A percentile compares a stretch with the other conserved stretches of the same genome.
These are phyloP conservation scores for Puccinia brachypodii DNA, from an alignment of 1,284 basidiomycete species.

Conservation along the genomic window DNA sequence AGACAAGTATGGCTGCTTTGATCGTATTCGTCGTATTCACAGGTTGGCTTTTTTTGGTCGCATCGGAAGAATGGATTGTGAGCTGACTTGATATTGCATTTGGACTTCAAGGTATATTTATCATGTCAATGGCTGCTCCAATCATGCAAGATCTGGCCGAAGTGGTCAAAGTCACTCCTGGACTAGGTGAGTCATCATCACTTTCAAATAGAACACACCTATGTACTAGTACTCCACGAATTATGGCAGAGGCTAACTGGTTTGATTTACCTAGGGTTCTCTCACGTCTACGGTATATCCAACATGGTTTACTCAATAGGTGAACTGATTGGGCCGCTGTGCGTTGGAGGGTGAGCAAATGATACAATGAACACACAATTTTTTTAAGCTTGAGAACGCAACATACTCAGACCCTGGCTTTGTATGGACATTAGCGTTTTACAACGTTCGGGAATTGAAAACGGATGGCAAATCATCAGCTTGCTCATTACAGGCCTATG, in stretches of 20 bases:
- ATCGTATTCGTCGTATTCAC: not conserved
- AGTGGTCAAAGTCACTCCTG: slow-evolving; percentile 18
- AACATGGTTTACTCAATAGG: slow-evolving; percentile 31
- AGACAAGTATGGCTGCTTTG: slow-evolving; percentile 2
- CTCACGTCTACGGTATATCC: slow-evolving; percentile 38
- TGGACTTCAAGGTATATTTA: not conserved
- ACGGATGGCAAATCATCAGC: slow-evolving; percentile 9
- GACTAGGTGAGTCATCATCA: slow-evolving; percentile 6
- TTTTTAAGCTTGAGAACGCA: too few species aligned
- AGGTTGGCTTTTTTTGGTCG: not conserved
- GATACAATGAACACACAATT: not conserved
- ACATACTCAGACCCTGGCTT: not conserved
- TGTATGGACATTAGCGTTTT: not conserved
- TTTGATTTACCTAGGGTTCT: not conserved
- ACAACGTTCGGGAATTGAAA: not conserved
- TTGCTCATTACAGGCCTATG: slow-evolving; percentile 1
- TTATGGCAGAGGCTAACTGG: not conserved
- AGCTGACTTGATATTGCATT: not conserved
- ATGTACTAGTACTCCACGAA: not conserved
- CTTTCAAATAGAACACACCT: not conserved
- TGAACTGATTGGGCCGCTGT: slow-evolving; percentile 29
- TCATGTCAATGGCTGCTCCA: slow-evolving; percentile 3
- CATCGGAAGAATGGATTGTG: not conserved
- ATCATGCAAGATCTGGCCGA: slow-evolving; percentile 35
- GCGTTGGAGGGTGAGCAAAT: slow-evolving; percentile 29